Evolutionary conservation across 73 alveolate species (phyloP).

Genomic region (Paramecium tetraurelia): DNA sequence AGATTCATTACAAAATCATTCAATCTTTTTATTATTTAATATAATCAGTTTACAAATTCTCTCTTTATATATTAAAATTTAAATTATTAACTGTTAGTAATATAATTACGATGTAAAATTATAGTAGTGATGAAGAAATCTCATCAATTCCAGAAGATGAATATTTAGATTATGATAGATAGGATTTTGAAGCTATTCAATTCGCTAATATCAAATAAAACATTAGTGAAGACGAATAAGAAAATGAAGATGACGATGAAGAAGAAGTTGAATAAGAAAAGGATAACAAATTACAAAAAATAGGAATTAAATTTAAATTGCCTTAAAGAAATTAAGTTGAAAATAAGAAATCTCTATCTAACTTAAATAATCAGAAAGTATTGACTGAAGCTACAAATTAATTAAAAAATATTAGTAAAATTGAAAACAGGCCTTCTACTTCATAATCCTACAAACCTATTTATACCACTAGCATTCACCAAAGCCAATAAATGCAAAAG

Average conservation of each 20-base stretch:
- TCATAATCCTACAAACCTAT: not conserved
- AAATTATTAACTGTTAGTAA: not conserved
- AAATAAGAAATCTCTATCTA: not conserved
- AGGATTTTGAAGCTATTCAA: constrained; percentile 1
- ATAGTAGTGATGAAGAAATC: constrained; percentile 29
- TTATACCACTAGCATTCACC: not conserved
- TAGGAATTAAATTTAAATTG: not conserved
- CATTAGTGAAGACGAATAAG: not conserved
- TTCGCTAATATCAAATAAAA: not conserved
- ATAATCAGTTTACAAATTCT: not conserved
- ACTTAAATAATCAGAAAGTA: not conserved
- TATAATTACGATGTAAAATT: not conserved
- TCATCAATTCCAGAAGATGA: constrained; percentile 33
- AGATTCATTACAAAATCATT: not conserved
- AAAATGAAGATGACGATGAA: not conserved
- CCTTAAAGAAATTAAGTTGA: not conserved
- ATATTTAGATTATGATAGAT: not conserved
- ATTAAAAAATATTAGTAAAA: not conserved
- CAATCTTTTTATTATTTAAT: not conserved
- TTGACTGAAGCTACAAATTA: not conserved
- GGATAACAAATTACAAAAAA: not conserved
- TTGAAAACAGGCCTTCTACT: not conserved
- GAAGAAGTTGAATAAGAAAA: not conserved
- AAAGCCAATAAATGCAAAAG: not conserved
- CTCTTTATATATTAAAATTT: not conserved